phyloP scores from a whole-genome alignment of 2,329 filamentous ascomycete species.

The Exophiala sideris region DNA sequence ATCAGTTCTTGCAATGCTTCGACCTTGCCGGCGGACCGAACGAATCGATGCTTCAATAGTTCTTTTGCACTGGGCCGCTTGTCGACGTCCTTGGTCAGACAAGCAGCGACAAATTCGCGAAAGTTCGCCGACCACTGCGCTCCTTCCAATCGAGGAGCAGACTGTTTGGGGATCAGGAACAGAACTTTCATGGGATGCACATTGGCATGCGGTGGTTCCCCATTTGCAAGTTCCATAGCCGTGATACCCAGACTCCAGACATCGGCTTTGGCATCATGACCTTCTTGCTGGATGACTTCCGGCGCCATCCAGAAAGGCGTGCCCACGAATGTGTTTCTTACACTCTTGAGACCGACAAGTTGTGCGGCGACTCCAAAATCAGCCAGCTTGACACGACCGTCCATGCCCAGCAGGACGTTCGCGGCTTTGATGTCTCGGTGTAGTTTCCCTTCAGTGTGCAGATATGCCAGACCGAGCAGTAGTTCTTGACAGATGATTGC shows the following conservation, averaged over 20 bases:
- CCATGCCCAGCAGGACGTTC: slow-evolving; percentile 87
- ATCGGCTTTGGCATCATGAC: slow-evolving; percentile 83
- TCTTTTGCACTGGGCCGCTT: slow-evolving; percentile 80
- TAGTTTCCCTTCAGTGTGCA: slow-evolving; percentile 91
- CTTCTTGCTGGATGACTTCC: slow-evolving; percentile 85
- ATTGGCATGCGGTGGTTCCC: slow-evolving; percentile 81
- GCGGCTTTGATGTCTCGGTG: slow-evolving; percentile 96
- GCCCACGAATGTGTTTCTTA: slow-evolving; percentile 94
- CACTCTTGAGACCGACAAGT: slow-evolving; percentile 94
- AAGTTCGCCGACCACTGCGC: slow-evolving; percentile 79
- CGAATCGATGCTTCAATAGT: slow-evolving; percentile 81
- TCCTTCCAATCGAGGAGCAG: slow-evolving; percentile 79
- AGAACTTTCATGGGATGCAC: slow-evolving; percentile 93
- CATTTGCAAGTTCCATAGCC: slow-evolving; percentile 82
- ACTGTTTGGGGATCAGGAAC: slow-evolving; percentile 84
- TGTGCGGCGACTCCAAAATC: slow-evolving; percentile 98
- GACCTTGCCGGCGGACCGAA: slow-evolving; percentile 79
- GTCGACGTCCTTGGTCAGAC: slow-evolving; percentile 88
- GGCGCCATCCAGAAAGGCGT: slow-evolving; percentile 98
- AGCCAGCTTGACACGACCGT: slow-evolving; percentile 88
- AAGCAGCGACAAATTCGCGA: slow-evolving; percentile 88
- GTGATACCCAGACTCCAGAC: slow-evolving; percentile 93
- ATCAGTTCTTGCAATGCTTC: slow-evolving; percentile 87
- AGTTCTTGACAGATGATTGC: slow-evolving; percentile 92
- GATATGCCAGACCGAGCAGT: slow-evolving; percentile 83